Conservation (phyloP, 2,329 filamentous ascomycete species). For the Trichocomaceae sp. region DNA sequence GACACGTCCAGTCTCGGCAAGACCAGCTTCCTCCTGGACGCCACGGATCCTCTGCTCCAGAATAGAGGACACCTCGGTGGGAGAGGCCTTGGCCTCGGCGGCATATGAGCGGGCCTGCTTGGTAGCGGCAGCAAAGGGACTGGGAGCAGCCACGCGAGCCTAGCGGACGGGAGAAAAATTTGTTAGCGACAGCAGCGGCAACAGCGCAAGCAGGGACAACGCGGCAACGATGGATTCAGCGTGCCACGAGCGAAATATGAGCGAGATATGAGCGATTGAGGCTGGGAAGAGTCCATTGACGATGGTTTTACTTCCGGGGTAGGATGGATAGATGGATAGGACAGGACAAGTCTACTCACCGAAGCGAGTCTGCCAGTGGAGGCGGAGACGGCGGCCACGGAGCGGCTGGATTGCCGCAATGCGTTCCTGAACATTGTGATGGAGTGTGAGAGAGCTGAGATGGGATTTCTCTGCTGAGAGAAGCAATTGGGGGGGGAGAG, state of each 20-base stretch:
- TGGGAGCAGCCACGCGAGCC: conserved; percentile 76
- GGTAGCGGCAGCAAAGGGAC: conserved; percentile 62
- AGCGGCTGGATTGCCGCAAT: conserved; percentile 92
- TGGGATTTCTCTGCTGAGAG: conserved; percentile 35
- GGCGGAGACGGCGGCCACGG: conserved; percentile 88
- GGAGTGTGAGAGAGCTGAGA: conserved; percentile 36
- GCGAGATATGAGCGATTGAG: conserved; percentile 21
- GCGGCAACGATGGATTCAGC: too few species aligned
- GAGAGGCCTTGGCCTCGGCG: conserved; percentile 85
- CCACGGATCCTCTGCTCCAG: conserved; percentile 98
- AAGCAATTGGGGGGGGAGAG: conserved; percentile 30
- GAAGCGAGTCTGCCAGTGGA: conserved; percentile 81
- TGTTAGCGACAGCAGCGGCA: conserved; percentile 43
- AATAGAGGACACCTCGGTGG: conserved; percentile 98
- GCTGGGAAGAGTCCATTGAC: conserved; percentile 9
- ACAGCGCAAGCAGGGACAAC: conserved; percentile 38
- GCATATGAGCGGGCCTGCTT: conserved; percentile 81
- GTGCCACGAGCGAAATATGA: too few species aligned
- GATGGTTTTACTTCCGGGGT: too few species aligned
- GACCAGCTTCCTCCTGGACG: conserved; percentile 91
- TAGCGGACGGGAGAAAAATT: conserved; percentile 42
- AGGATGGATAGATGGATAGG: too few species aligned
- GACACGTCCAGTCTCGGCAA: conserved; percentile 98
- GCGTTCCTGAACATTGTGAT: conserved; percentile 93
- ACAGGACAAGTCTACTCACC: conserved; percentile 75